phyloP scores from a whole-genome alignment of 2,329 filamentous ascomycete species.

The Phoma sp. region DNA sequence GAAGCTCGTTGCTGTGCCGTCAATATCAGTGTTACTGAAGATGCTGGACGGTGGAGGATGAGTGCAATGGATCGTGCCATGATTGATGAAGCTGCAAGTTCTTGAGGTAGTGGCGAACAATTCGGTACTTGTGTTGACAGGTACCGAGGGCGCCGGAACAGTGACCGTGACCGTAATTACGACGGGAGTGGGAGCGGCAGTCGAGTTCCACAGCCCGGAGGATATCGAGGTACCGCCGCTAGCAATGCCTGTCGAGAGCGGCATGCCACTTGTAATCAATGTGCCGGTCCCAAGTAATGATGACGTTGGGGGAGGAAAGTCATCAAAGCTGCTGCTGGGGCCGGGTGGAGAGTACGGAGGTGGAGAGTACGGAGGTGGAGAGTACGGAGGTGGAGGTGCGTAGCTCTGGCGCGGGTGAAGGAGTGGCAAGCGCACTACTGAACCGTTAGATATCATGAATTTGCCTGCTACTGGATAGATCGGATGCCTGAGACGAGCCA shows the following conservation, averaged over 20 bases:
- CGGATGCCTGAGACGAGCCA: too few relatives aligned
- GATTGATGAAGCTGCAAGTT: neutral
- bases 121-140: constrained; percentile 10
- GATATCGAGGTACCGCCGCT: neutral
- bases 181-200: constrained; percentile 1
- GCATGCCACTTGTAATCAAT: neutral
- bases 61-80: constrained; percentile 8
- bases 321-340: constrained; percentile 12
- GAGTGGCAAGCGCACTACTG: constrained; percentile 22
- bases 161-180: constrained; percentile 11
- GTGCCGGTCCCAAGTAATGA: constrained; percentile 1
- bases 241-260: neutral
- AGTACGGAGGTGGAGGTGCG: constrained; percentile 24
- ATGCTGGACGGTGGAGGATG: constrained; percentile 8
- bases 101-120: constrained; percentile 10
- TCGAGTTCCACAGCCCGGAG: constrained; percentile 13
- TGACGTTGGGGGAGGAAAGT: constrained; percentile 8
- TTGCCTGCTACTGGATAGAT: too few relatives aligned
- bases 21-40: constrained; percentile 23
- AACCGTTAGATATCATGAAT: neutral
- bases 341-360: constrained; percentile 21
- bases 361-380: constrained; percentile 21
- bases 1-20: constrained; percentile 28
- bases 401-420: constrained; percentile 29
- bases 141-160: neutral